phyloP scores from a whole-genome alignment of 371 early-diverging fungal species.

The Syncephalis plumigaleata region DNA sequence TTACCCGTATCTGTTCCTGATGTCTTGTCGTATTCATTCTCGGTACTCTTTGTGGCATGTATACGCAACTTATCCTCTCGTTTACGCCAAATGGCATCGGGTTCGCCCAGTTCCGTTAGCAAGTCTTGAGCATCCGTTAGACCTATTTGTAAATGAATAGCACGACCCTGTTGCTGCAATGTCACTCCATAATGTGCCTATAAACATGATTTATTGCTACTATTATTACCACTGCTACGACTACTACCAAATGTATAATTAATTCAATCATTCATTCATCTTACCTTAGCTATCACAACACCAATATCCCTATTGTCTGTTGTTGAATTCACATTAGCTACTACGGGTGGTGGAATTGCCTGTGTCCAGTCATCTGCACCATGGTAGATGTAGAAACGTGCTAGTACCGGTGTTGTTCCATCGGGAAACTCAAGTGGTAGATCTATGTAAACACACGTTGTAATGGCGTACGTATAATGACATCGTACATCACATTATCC shows the following conservation, averaged over 20 bases:
- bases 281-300: conserved; percentile 26
- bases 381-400: conserved; percentile 34
- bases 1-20: conserved; percentile 2
- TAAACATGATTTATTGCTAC: no score
- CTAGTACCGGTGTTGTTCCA: conserved; percentile 54
- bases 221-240: no score
- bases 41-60: conserved; percentile 19
- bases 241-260: no score
- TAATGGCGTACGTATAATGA: no score
- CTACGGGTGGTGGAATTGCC: no score
- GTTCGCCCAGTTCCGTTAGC: conserved; percentile 44
- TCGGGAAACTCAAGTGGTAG: conserved; percentile 54
- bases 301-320: conserved; percentile 16
- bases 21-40: neutral
- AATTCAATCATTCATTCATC: conserved; percentile 14
- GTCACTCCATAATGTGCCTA: no score
- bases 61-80: conserved; percentile 60
- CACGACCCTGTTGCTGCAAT: no score
- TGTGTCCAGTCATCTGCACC: conserved; percentile 8
- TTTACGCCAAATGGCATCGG: conserved; percentile 38
- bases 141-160: no score
- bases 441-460: no score
- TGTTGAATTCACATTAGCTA: no score
- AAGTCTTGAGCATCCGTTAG: conserved; percentile 43
- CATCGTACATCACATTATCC: no score